Conservation (phyloP, 2,329 filamentous ascomycete species). For the Apiospora sp. region DNA sequence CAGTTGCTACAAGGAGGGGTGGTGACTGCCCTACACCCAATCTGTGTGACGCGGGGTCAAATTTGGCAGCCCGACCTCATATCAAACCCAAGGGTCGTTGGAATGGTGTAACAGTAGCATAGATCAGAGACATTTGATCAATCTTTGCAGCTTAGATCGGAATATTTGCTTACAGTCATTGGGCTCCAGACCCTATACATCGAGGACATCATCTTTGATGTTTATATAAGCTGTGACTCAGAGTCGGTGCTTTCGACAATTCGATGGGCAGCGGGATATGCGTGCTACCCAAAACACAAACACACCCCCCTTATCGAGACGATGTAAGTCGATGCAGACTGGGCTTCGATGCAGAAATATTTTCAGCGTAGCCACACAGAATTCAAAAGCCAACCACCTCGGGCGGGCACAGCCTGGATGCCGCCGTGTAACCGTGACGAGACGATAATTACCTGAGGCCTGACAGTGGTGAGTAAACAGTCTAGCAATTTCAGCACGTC, state of each 20-base stretch:
- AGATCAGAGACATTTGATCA: slow-evolving; percentile 1
- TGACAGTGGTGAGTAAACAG: not conserved
- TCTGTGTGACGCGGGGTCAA: slow-evolving; percentile 1
- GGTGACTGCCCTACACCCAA: not conserved
- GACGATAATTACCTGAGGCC: slow-evolving; percentile 13
- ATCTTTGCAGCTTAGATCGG: not conserved
- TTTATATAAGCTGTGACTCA: not conserved
- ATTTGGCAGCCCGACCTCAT: not conserved
- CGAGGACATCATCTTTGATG: not conserved
- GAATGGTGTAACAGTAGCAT: slow-evolving; percentile 7
- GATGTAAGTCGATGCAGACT: not conserved
- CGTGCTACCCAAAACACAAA: not conserved
- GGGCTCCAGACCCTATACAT: not conserved
- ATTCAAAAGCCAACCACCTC: not conserved
- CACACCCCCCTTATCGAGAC: not conserved
- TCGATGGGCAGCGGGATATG: not conserved
- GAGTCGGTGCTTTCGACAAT: not conserved
- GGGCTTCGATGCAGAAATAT: not conserved
- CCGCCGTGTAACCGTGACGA: slow-evolving; percentile 9
- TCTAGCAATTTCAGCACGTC: not conserved
- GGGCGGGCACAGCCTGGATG: not conserved
- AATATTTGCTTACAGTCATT: not conserved
- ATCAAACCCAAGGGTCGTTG: not conserved
- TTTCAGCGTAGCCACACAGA: slow-evolving; percentile 4
- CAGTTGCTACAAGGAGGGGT: not conserved